Percentiles rank a stretch among this genome's conserved stretches.
Evolutionary conservation across 2,329 filamentous ascomycete species (phyloP).

Genomic region (Corinectria fuckeliana): DNA sequence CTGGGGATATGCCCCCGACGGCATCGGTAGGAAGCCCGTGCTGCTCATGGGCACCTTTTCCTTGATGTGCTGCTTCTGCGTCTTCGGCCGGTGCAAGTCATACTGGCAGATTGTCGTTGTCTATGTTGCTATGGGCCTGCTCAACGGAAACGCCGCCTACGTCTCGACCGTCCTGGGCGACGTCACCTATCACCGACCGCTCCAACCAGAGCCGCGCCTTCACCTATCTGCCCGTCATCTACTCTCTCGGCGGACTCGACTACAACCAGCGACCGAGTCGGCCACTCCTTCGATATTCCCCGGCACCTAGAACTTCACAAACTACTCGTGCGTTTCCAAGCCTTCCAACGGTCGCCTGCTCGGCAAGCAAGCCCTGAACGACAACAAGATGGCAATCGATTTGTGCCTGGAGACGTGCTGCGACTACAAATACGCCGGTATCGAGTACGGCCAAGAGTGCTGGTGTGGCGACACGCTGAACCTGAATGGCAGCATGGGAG

Average conservation of each 20-base stretch:
- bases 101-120: constrained; percentile 87
- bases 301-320: constrained; percentile 47
- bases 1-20: constrained; percentile 64
- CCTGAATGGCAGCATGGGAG: constrained; percentile 32
- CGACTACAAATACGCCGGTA: constrained; percentile 44
- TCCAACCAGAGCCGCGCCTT: constrained; percentile 95
- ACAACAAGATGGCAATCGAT: constrained; percentile 44
- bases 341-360: constrained; percentile 44
- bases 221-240: constrained; percentile 94
- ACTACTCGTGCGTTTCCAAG: constrained; percentile 45
- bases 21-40: constrained; percentile 75
- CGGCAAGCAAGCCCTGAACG: constrained; percentile 38
- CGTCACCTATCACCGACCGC: constrained; percentile 89
- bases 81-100: constrained; percentile 84
- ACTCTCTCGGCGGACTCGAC: constrained; percentile 78
- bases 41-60: constrained; percentile 81
- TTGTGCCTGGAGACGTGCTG: constrained; percentile 43
- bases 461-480: constrained; percentile 46
- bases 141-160: constrained; percentile 94
- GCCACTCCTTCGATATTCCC: constrained; percentile 36
- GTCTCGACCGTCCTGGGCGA: constrained; percentile 94
- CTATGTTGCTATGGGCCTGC: constrained; percentile 87
- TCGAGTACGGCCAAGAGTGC: constrained; percentile 48
- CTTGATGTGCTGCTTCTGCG: constrained; percentile 79
- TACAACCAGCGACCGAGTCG: constrained; percentile 20